Conservation (phyloP, 129 eudicot genomes). For the Deinandra increscens region DNA sequence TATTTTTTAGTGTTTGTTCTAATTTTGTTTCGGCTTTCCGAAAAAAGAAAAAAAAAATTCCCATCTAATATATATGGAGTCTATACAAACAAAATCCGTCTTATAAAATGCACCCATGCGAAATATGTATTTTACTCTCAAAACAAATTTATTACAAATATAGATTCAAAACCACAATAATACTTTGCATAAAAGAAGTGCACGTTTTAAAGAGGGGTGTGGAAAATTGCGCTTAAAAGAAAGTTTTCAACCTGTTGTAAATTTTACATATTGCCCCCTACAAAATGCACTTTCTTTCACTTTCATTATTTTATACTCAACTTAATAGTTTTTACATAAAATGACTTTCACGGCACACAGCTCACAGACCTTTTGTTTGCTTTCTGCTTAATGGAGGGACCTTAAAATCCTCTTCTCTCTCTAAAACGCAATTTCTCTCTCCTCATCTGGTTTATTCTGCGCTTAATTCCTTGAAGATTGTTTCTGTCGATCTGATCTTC, state of each 20-base stretch:
- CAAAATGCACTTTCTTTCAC: constrained; percentile 19
- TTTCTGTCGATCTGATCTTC: constrained; percentile 20
- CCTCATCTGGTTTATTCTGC: constrained; percentile 24
- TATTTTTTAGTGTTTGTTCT: too few species aligned
- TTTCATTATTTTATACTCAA: constrained; percentile 27
- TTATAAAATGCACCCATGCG: too few species aligned
- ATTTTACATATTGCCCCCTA: constrained; percentile 36
- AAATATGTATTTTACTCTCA: too few species aligned
- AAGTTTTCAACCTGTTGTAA: not conserved
- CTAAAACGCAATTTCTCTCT: constrained; percentile 24
- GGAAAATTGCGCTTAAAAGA: constrained; percentile 23
- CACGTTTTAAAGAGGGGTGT: constrained; percentile 14
- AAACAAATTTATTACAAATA: too few species aligned
- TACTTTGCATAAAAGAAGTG: constrained; percentile 15
- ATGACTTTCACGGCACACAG: constrained; percentile 44
- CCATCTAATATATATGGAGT: too few species aligned
- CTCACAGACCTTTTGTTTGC: constrained; percentile 51
- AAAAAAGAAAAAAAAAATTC: too few species aligned
- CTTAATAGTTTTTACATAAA: constrained; percentile 12
- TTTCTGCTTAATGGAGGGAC: constrained; percentile 72
- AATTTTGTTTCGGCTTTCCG: too few species aligned
- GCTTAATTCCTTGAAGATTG: constrained; percentile 16
- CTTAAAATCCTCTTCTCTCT: constrained; percentile 44
- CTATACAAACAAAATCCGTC: too few species aligned
- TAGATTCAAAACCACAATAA: too few species aligned